phyloP scores from a whole-genome alignment of 1,139 yeast genomes.

The Diutina neorugosa region DNA sequence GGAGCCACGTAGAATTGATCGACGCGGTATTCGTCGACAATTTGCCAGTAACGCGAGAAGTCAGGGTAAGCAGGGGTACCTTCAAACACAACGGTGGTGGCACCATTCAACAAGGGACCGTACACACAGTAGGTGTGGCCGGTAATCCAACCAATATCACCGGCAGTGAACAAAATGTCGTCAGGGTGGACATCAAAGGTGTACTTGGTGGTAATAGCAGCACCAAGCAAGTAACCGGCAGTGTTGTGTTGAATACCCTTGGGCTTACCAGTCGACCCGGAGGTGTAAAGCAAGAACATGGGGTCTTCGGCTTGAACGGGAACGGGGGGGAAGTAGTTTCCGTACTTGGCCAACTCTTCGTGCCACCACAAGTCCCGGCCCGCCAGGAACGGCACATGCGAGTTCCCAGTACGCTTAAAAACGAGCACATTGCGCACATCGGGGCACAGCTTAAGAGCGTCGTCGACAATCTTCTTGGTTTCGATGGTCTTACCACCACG shows the following conservation, averaged over 20 bases:
- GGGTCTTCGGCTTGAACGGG: constrained; percentile 53
- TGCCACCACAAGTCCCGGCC: constrained; percentile 76
- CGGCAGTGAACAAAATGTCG: constrained; percentile 71
- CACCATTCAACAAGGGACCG: constrained; percentile 71
- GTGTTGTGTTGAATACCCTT: constrained; percentile 48
- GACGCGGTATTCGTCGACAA: constrained; percentile 64
- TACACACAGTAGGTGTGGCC: constrained; percentile 79
- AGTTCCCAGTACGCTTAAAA: constrained; percentile 54
- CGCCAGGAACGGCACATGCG: constrained; percentile 4
- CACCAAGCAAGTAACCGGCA: constrained; percentile 70
- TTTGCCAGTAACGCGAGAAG: constrained; percentile 74
- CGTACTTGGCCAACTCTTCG: constrained; percentile 56
- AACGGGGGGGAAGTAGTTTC: constrained; percentile 50
- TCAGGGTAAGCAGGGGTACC: constrained; percentile 82
- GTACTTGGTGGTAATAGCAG: constrained; percentile 57
- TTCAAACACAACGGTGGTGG: constrained; percentile 73
- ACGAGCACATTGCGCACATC: constrained; percentile 59
- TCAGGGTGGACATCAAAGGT: constrained; percentile 66
- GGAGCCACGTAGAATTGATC: constrained; percentile 87
- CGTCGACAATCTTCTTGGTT: constrained; percentile 75
- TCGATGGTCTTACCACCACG: constrained; percentile 78
- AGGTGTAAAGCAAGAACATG: constrained; percentile 50
- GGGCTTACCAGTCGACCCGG: constrained; percentile 38
- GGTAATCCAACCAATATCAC: constrained; percentile 85
- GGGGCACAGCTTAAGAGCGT: constrained; percentile 62